phyloP scores from a whole-genome alignment of 129 eudicot species.

The Dittrichia graveolens region DNA sequence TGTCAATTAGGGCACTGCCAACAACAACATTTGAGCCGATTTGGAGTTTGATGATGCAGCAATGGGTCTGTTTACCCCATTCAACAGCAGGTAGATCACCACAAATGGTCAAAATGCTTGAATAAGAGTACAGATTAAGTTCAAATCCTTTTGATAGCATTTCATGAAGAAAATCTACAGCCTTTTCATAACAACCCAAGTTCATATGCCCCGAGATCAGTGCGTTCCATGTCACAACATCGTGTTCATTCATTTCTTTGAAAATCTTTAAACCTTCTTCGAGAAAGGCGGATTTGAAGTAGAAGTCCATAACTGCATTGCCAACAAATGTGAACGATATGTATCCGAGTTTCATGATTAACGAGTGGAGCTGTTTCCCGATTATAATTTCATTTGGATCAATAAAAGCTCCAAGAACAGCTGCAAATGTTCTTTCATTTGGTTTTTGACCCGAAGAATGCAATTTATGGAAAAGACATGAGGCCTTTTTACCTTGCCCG shows the following conservation, averaged over 20 bases:
- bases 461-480: conserved; percentile 45
- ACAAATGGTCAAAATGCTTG: conserved; percentile 68
- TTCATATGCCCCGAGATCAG: conserved; percentile 57
- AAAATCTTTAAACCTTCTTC: conserved; percentile 47
- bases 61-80: conserved; percentile 83
- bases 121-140: conserved; percentile 62
- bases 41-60: conserved; percentile 48
- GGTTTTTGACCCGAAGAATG: conserved; percentile 49
- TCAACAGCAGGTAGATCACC: conserved; percentile 68
- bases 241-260: conserved; percentile 53
- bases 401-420: conserved; percentile 59
- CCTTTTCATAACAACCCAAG: conserved; percentile 43
- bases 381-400: conserved; percentile 33
- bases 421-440: conserved; percentile 57
- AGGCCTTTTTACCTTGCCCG: conserved; percentile 46
- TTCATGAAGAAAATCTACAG: conserved; percentile 33
- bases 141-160: conserved; percentile 59
- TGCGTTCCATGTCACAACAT: conserved; percentile 64
- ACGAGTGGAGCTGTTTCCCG: conserved; percentile 62
- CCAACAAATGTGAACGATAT: conserved; percentile 50
- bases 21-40: conserved; percentile 58
- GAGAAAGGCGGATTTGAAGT: conserved; percentile 44
- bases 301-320: conserved; percentile 63
- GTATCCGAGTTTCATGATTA: conserved; percentile 57
- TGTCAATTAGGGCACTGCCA: conserved; percentile 68